phyloP scores from a whole-genome alignment of 164 flowering plant genomes.

The Echeveria elegans region DNA sequence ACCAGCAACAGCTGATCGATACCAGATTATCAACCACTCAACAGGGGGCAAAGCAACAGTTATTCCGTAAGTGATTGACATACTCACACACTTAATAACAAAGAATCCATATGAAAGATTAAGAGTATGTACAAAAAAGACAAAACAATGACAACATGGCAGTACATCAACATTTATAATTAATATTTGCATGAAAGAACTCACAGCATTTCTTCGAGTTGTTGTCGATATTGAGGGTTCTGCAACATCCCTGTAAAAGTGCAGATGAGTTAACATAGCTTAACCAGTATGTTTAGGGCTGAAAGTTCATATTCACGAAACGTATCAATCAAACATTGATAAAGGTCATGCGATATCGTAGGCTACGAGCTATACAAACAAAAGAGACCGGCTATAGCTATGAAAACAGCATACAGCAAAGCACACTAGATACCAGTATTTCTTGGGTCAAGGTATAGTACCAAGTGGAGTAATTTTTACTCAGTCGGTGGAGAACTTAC shows the following conservation, averaged over 20 bases:
- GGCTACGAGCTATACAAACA: background rate
- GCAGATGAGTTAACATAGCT: background rate
- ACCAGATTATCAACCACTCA: background rate
- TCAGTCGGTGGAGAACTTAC: slow-evolving; percentile 23
- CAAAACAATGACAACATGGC: background rate
- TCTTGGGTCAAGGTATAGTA: too few relatives aligned
- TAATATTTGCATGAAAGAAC: slow-evolving; percentile 13
- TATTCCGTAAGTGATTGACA: background rate
- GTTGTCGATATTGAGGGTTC: slow-evolving; percentile 86
- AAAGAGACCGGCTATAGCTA: background rate
- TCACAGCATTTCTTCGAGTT: slow-evolving; percentile 92
- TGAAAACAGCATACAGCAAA: background rate
- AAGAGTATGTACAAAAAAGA: too few relatives aligned
- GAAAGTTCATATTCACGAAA: background rate
- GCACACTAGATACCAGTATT: background rate
- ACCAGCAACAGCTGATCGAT: background rate
- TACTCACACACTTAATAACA: background rate
- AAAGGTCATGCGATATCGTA: background rate
- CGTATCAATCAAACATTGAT: background rate
- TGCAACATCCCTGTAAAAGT: slow-evolving; percentile 79
- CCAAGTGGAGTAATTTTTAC: background rate
- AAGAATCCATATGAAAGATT: too few relatives aligned
- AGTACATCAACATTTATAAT: background rate
- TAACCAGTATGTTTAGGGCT: background rate
- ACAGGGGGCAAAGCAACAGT: background rate